Evolutionary conservation across 2,329 filamentous ascomycete genomes (phyloP).

Genomic region (Hortaea werneckii): DNA sequence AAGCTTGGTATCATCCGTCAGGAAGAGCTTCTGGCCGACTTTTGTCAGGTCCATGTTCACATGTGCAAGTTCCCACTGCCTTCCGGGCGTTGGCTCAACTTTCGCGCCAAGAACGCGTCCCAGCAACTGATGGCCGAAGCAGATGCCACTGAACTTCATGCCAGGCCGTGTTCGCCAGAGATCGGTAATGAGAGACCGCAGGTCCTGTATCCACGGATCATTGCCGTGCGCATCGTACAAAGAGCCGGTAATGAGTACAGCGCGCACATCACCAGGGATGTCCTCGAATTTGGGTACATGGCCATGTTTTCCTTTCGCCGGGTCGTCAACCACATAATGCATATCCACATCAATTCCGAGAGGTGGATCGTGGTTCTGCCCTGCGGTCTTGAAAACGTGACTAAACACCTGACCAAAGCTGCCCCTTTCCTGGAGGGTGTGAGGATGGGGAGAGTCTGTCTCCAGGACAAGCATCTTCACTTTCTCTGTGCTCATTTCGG

Average conservation of each 20-base stretch:
- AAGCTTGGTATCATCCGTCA: slow-evolving; percentile 24
- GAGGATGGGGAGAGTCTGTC: slow-evolving; percentile 46
- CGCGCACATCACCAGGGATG: slow-evolving; percentile 35
- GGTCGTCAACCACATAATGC: slow-evolving; percentile 44
- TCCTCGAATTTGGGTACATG: slow-evolving; percentile 39
- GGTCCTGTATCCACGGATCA: slow-evolving; percentile 34
- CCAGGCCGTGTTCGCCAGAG: slow-evolving; percentile 43
- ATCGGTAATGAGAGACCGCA: slow-evolving; percentile 38
- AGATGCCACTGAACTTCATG: slow-evolving; percentile 41
- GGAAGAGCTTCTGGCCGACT: slow-evolving; percentile 34
- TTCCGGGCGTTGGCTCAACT: slow-evolving; percentile 28
- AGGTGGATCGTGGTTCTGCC: slow-evolving; percentile 42
- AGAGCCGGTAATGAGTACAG: slow-evolving; percentile 38
- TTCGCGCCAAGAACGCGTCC: slow-evolving; percentile 33
- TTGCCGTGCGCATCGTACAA: slow-evolving; percentile 40
- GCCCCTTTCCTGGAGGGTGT: slow-evolving; percentile 41
- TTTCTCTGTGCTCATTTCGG: too few species aligned
- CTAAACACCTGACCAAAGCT: slow-evolving; percentile 47
- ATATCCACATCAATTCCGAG: slow-evolving; percentile 46
- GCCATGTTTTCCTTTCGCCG: slow-evolving; percentile 27
- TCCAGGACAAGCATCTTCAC: slow-evolving; percentile 46
- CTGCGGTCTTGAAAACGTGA: slow-evolving; percentile 41
- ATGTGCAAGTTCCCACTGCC: slow-evolving; percentile 39
- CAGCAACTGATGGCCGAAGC: slow-evolving; percentile 41
- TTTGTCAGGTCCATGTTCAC: slow-evolving; percentile 31